Base-by-base conservation (phyloP, 2,329 filamentous ascomycete species). In the Nemania diffusa region DNA sequence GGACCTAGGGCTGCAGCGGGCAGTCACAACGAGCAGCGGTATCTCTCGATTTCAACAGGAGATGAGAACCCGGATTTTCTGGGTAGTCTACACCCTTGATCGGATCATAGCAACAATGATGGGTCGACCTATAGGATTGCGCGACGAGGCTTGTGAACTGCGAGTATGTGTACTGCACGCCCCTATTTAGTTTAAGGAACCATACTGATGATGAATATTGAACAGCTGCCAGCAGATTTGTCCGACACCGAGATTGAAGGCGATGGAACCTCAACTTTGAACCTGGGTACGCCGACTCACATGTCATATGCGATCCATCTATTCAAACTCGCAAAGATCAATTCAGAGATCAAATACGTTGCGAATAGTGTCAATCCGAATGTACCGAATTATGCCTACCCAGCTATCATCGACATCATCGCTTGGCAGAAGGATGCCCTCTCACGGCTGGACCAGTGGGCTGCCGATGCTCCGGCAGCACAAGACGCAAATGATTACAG, bases 321-420 rank as follows among this genome's bases (percentile, higher is more conserved):
- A 0, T 86, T 87, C 72, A 79, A 75, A 55, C 78, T 84, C 0
- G 77, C 82, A 0, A 81, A 79, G 20, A 76, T 87, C 5, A 87
- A 86, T 63, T 87, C 85, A 0, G 85, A 87, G 70, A 86, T 87
- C n/a, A 87, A 87, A 74, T 87, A 86, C 55, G 79, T 87, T 2
- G 81, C 84, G 40, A 85, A 87, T 61, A 86, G 84, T 59, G 81
- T 87, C 59, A 80, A 81, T n/a, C 78, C 81, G 26, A 78, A 81
- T 4, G 77, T 79, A 0, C 84, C 84, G 0, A 74, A 74, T 6
- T 87, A 86, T 59, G 82, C 84, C 0, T 85, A 62, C 29, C 68
- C 68, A 9, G 56, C 29, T 13, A 37, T 85, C 1, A 76, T 78
- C 7, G 79, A 85, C 51, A 80, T 85, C 3, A 70, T 78, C 17